Evolutionary conservation across 306 rosid genomes (phyloP).

Genomic region (Rosa rugosa): DNA sequence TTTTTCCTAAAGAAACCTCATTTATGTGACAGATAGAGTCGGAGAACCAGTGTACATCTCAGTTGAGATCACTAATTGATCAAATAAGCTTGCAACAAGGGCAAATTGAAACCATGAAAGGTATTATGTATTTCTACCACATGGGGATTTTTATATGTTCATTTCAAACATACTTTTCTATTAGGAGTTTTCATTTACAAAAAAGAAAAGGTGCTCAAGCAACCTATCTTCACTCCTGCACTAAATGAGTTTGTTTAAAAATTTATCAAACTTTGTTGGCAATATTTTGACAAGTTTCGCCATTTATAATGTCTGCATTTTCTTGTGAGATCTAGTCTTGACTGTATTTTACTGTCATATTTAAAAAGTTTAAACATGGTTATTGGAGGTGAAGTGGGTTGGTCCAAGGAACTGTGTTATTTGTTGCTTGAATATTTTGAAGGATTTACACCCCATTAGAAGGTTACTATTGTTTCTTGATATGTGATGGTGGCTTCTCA

Average conservation of each 20-base stretch:
- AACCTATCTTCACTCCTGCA: background rate
- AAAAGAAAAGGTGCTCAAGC: background rate
- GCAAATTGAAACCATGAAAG: constrained; percentile 67
- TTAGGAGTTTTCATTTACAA: background rate
- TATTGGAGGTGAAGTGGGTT: background rate
- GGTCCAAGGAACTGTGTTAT: background rate
- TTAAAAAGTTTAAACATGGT: background rate
- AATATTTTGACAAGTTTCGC: background rate
- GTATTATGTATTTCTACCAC: constrained; percentile 32
- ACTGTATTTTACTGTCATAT: background rate
- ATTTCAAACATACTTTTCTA: background rate
- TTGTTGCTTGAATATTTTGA: background rate
- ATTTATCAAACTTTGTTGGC: background rate
- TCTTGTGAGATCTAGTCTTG: background rate
- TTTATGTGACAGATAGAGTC: constrained; percentile 61
- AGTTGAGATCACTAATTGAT: constrained; percentile 70
- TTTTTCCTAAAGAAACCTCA: background rate
- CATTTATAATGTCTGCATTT: background rate
- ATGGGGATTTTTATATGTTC: background rate
- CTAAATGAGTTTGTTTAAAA: background rate
- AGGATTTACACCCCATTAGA: background rate
- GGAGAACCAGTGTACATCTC: constrained; percentile 76
- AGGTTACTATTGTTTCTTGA: background rate
- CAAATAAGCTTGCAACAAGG: constrained; percentile 91
- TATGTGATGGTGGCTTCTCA: background rate